These are phyloP conservation scores for Yamadazyma sp. DNA, from an alignment of 1,139 yeast genomes.

Conservation along the genomic window DNA sequence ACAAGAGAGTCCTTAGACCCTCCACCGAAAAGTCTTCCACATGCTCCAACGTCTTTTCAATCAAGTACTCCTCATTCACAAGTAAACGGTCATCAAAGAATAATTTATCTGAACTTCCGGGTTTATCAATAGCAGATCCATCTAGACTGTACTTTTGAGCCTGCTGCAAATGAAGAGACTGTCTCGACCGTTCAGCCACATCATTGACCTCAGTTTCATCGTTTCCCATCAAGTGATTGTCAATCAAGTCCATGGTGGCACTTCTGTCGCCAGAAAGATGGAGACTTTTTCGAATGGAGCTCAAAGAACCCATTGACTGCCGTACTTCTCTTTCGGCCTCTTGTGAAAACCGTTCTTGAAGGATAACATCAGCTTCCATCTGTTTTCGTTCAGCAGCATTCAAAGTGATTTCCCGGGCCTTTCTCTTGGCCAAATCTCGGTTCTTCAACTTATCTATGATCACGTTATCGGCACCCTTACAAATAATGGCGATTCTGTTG, in stretches of 20 bases:
- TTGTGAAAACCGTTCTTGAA: slow-evolving; percentile 40
- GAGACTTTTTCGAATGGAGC: slow-evolving; percentile 36
- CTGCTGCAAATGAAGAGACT: slow-evolving; percentile 65
- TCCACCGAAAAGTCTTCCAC: slow-evolving; percentile 93
- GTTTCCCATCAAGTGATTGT: slow-evolving; percentile 52
- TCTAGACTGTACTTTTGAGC: slow-evolving; percentile 51
- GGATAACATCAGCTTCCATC: slow-evolving; percentile 78
- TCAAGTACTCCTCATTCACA: slow-evolving; percentile 71
- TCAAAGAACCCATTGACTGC: slow-evolving; percentile 24
- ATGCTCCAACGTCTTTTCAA: slow-evolving; percentile 85
- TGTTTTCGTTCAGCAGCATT: slow-evolving; percentile 65
- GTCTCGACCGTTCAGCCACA: slow-evolving; percentile 58
- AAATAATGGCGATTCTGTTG: slow-evolving; percentile 70
- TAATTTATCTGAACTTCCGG: too few relatives aligned
- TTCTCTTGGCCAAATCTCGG: slow-evolving; percentile 56
- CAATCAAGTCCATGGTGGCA: slow-evolving; percentile 45
- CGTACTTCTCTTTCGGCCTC: slow-evolving; percentile 26
- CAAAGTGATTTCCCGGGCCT: slow-evolving; percentile 62
- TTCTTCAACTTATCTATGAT: slow-evolving; percentile 72
- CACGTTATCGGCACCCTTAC: slow-evolving; percentile 97
- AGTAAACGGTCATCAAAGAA: slow-evolving; percentile 61
- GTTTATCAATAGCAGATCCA: too few relatives aligned
- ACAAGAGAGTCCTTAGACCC: slow-evolving; percentile 86
- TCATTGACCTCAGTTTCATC: slow-evolving; percentile 60
- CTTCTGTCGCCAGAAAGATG: slow-evolving; percentile 10